A percentile compares a stretch with the other conserved stretches of the same genome.
phyloP scores from a whole-genome alignment of 805 yeast genomes.

The Lachancea nothofagi region DNA sequence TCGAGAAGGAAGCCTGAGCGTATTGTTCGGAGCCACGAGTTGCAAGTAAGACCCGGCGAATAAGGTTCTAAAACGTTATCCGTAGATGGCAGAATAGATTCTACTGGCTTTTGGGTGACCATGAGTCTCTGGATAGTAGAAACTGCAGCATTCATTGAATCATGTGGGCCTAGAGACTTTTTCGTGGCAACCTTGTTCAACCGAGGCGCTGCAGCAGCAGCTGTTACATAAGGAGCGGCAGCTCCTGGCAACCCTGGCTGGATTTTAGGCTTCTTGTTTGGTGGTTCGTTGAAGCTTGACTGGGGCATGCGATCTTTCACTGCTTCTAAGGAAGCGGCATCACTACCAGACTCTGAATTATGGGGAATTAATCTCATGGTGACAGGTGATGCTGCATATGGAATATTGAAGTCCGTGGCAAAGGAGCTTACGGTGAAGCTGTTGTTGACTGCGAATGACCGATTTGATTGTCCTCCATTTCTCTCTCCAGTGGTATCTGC shows the following conservation, averaged over 20 bases:
- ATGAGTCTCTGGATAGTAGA: slow-evolving; percentile 53
- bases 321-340: background rate
- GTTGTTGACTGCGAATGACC: slow-evolving; percentile 4
- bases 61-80: background rate
- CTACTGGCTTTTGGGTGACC: slow-evolving; percentile 29
- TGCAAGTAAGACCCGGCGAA: background rate
- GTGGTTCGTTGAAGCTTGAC: slow-evolving; percentile 2
- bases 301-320: background rate
- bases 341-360: background rate
- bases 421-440: slow-evolving; percentile 10
- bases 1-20: slow-evolving; percentile 72
- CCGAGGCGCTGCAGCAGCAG: slow-evolving; percentile 81
- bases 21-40: slow-evolving; percentile 65
- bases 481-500: slow-evolving; percentile 22
- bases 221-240: slow-evolving; percentile 43
- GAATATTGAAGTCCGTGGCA: slow-evolving; percentile 40
- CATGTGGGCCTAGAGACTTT: slow-evolving; percentile 31
- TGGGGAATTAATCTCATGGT: slow-evolving; percentile 47
- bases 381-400: slow-evolving; percentile 73
- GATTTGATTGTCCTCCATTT: slow-evolving; percentile 2
- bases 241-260: background rate
- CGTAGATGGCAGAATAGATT: slow-evolving; percentile 3
- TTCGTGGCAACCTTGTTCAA: slow-evolving; percentile 48
- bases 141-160: slow-evolving; percentile 66
- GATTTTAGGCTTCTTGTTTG: slow-evolving; percentile 1